phyloP scores from a whole-genome alignment of 2,329 filamentous ascomycete species.

The Epichloe bromicola region DNA sequence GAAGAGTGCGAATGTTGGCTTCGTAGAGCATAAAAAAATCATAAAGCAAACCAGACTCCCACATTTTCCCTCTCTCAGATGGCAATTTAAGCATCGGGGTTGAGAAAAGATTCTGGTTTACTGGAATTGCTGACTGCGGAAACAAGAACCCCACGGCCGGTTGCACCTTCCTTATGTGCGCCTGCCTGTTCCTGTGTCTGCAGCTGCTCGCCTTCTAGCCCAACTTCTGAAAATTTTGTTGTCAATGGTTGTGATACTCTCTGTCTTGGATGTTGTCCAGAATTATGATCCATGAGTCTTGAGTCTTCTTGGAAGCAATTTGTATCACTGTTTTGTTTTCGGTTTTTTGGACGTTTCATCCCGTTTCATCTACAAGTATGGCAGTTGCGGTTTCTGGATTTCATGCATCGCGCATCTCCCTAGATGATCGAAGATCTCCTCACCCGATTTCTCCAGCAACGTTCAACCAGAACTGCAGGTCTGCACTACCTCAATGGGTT shows the following conservation, averaged over 20 bases:
- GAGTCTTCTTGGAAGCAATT: constrained; percentile 26
- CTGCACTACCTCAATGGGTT: background rate
- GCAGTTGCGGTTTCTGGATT: constrained; percentile 15
- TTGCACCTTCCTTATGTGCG: constrained; percentile 1
- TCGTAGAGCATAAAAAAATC: background rate
- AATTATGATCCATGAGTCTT: constrained; percentile 5
- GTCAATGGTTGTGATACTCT: constrained; percentile 25
- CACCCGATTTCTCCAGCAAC: background rate
- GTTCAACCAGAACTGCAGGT: background rate
- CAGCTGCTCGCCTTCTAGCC: constrained; percentile 7
- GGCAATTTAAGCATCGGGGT: background rate
- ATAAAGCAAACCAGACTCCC: background rate
- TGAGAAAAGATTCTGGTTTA: background rate
- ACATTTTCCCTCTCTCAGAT: background rate
- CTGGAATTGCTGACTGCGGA: background rate
- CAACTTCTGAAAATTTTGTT: constrained; percentile 8
- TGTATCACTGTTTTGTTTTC: constrained; percentile 19
- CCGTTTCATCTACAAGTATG: constrained; percentile 20
- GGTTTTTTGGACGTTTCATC: constrained; percentile 19
- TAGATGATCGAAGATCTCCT: background rate
- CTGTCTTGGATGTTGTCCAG: constrained; percentile 21
- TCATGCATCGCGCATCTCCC: constrained; percentile 10
- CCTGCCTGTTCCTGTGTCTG: background rate
- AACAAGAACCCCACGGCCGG: background rate
- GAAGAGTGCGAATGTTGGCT: background rate